Evolutionary conservation across 2,329 filamentous ascomycete genomes (phyloP).

Genomic region (Hypoxylon sp.): DNA sequence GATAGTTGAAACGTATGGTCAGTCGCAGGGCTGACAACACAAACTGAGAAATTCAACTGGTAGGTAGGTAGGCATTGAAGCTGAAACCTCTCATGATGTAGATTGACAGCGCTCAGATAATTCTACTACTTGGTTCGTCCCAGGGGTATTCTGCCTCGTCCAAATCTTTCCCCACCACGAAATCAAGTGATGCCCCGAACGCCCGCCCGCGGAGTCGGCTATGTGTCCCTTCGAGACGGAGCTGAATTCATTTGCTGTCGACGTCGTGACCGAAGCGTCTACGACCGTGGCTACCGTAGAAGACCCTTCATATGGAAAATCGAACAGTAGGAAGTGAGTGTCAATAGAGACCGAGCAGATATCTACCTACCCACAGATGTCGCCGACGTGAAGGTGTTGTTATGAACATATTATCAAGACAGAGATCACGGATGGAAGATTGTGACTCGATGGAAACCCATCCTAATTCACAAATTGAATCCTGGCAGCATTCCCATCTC

Average conservation of each 20-base stretch:
- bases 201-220: background rate
- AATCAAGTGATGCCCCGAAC: background rate
- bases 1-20: background rate
- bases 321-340: too few relatives aligned
- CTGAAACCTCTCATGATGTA: background rate
- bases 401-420: background rate
- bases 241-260: background rate
- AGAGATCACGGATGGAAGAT: background rate
- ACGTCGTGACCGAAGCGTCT: background rate
- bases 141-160: too few relatives aligned
- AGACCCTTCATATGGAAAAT: background rate
- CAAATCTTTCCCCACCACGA: background rate
- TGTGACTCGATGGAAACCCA: background rate
- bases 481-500: background rate
- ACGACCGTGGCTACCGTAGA: background rate
- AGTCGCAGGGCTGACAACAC: background rate
- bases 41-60: background rate
- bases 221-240: conserved; percentile 5
- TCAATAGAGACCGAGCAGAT: background rate
- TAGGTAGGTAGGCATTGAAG: background rate
- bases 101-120: background rate
- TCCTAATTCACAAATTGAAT: conserved; percentile 1
- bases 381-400: background rate
- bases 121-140: background rate
- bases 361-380: background rate